These are phyloP conservation scores for Alternaria dauci DNA, from an alignment of 2,329 filamentous ascomycete genomes.

Conservation along the genomic window DNA sequence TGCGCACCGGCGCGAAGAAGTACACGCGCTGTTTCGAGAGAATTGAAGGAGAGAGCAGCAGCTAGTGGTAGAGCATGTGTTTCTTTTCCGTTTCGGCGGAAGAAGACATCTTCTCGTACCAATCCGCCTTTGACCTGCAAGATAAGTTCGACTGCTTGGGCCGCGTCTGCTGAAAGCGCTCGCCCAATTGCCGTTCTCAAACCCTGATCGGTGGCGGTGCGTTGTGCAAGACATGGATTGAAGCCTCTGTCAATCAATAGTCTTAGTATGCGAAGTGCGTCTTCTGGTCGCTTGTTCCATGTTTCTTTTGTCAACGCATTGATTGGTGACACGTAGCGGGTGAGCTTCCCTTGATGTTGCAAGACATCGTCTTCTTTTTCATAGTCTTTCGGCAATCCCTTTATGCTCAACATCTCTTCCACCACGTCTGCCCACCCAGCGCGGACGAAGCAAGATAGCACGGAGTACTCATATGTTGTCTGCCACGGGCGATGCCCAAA, in stretches of 20 bases:
- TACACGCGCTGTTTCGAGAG: slow-evolving; percentile 23
- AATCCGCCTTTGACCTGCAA: slow-evolving; percentile 21
- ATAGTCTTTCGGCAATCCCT: slow-evolving; percentile 18
- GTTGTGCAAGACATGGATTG: slow-evolving; percentile 21
- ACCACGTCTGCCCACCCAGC: slow-evolving; percentile 32
- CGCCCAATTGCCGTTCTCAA: slow-evolving; percentile 23
- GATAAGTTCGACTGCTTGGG: slow-evolving; percentile 30
- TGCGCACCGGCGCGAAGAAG: slow-evolving; percentile 27
- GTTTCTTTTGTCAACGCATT: slow-evolving; percentile 32
- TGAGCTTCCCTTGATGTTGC: slow-evolving; percentile 28
- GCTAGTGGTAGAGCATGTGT: slow-evolving; percentile 27
- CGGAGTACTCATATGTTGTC: slow-evolving; percentile 28
- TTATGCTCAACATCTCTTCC: slow-evolving; percentile 26
- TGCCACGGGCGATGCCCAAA: slow-evolving; percentile 27
- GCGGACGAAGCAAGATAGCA: slow-evolving; percentile 24
- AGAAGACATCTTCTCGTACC: slow-evolving; percentile 26
- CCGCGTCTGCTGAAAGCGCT: slow-evolving; percentile 27
- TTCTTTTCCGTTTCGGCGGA: slow-evolving; percentile 27
- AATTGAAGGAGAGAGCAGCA: slow-evolving; percentile 21
- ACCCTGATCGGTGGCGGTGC: slow-evolving; percentile 25
- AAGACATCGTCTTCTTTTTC: slow-evolving; percentile 29
- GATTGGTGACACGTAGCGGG: slow-evolving; percentile 23
- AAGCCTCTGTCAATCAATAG: slow-evolving; percentile 25
- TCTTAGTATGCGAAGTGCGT: slow-evolving; percentile 30
- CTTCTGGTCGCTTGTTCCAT: slow-evolving; percentile 27